Evolutionary conservation across 2,329 filamentous ascomycete species (phyloP), one percentile per base, ranked within the genome.

Genomic region (Chaetomiaceae sp.): DNA sequence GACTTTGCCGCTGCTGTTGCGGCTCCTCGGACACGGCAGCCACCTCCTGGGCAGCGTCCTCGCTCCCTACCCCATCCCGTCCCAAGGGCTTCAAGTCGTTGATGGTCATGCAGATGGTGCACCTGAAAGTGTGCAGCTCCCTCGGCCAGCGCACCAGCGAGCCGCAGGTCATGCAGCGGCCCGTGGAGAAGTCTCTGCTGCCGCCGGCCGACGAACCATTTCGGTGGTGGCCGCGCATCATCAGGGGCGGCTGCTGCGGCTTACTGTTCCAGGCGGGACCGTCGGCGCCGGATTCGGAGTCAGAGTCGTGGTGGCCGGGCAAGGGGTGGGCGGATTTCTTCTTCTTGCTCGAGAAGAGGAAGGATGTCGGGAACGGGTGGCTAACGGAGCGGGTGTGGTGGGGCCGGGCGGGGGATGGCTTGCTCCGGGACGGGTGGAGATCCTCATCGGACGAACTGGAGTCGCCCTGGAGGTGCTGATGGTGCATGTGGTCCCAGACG

Each of bases 101-200:
- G 64, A 96, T 83, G 16, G 87, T 93, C 61, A 87, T 72, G 66
- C 90, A 96, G 48, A 88, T 85, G 37, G 87, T 86, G 67, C 90
- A 96, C 60, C 89, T 80, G 67, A 93, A 95, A 33, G 85, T 79
- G 31, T 79, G 79, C 55, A 90, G 70, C 47, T 85, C 80, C 55
- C 77, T 80, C 2, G 89, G 89, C 85, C 89, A 95, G 50, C 86
- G 79, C 57, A 95, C 85, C 50, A 83, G 80, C 48, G 86, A 86
- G 61, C 85, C 87, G 67, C 90, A 96, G 30, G 89, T 91, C 80
- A 92, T 90, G 66, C 90, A 96, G 60, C 81, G 83, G 19, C 88
- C 86, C 27, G 81, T 84, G 23, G 76, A 73, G 62, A 85, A 80
- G 58, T 88, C 81, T 58, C 76, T 81, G 57, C 66, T 72, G 27